Percentiles rank a stretch among this genome's conserved stretches.
phyloP scores from a whole-genome alignment of 2,329 filamentous ascomycete genomes.

The Cercospora sojina region DNA sequence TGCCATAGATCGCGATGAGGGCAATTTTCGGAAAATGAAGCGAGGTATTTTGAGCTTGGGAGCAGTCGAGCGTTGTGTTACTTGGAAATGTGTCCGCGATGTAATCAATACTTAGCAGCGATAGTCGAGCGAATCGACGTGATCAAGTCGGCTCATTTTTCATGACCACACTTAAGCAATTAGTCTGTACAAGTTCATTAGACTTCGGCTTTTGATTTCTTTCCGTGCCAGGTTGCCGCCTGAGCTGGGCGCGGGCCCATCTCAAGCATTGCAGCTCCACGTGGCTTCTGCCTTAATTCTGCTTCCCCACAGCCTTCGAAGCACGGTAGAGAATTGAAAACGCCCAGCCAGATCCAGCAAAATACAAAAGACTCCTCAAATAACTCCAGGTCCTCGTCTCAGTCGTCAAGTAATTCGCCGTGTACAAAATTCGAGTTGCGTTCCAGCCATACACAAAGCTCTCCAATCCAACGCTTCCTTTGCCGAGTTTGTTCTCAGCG shows the following conservation, averaged over 20 bases:
- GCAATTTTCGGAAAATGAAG: too few relatives aligned
- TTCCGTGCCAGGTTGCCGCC: background rate
- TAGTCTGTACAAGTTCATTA: too few relatives aligned
- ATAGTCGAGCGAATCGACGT: background rate
- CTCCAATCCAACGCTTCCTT: slow-evolving; percentile 35
- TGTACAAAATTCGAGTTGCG: slow-evolving; percentile 41
- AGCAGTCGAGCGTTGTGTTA: background rate
- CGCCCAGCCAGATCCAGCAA: slow-evolving; percentile 33
- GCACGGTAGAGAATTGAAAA: slow-evolving; percentile 36
- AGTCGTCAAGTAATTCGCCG: slow-evolving; percentile 38
- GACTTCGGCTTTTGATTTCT: background rate
- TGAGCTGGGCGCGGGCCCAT: background rate
- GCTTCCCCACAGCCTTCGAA: slow-evolving; percentile 31
- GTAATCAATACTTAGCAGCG: background rate
- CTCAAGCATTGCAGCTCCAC: background rate
- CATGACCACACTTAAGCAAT: too few relatives aligned
- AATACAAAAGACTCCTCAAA: slow-evolving; percentile 37
- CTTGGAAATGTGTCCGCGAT: background rate
- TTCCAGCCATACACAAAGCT: slow-evolving; percentile 41
- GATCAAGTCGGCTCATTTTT: too few relatives aligned
- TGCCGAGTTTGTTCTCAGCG: slow-evolving; percentile 36
- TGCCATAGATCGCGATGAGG: background rate
- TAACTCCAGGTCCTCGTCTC: slow-evolving; percentile 30
- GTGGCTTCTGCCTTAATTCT: background rate
- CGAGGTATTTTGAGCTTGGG: background rate